Conservation (phyloP, 2,329 filamentous ascomycete genomes). For the Fusarium praegraminearum region DNA sequence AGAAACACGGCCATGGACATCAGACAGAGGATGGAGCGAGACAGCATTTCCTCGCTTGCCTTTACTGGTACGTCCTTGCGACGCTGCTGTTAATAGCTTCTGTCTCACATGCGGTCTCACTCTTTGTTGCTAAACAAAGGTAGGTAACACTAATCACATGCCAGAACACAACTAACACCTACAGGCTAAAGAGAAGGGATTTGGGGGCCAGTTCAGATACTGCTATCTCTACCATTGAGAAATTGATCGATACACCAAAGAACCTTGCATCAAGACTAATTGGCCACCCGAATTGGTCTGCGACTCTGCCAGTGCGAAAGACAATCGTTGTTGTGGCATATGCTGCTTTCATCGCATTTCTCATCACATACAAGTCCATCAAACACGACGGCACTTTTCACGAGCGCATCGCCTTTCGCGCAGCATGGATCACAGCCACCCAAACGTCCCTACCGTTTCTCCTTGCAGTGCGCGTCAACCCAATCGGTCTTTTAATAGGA, state of each 20-base stretch:
- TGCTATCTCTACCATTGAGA: slow-evolving; percentile 32
- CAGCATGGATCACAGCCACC: slow-evolving; percentile 44
- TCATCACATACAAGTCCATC: slow-evolving; percentile 44
- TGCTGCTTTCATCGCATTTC: slow-evolving; percentile 38
- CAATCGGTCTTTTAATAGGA: slow-evolving; percentile 40
- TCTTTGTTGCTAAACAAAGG: slow-evolving; percentile 43
- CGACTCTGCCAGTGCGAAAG: slow-evolving; percentile 37
- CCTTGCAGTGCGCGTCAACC: slow-evolving; percentile 42
- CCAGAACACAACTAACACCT: background rate
- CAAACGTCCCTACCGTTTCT: slow-evolving; percentile 44
- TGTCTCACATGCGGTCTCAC: slow-evolving; percentile 31
- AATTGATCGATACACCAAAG: slow-evolving; percentile 28
- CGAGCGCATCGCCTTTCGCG: slow-evolving; percentile 46
- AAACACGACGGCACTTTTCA: slow-evolving; percentile 46
- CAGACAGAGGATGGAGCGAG: slow-evolving; percentile 43
- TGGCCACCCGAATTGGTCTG: slow-evolving; percentile 27
- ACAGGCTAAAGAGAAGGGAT: slow-evolving; percentile 37
- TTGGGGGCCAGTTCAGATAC: slow-evolving; percentile 26
- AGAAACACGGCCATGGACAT: slow-evolving; percentile 37
- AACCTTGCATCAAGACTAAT: slow-evolving; percentile 10
- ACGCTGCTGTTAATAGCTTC: slow-evolving; percentile 29
- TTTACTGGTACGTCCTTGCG: slow-evolving; percentile 46
- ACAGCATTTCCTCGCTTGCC: slow-evolving; percentile 43
- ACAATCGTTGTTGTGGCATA: slow-evolving; percentile 30
- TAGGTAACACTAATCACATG: slow-evolving; percentile 15